A percentile compares a stretch with the other conserved stretches of the same genome.
Evolutionary conservation across 192 early-diverging fungal genomes (phyloP).

Genomic region (Coemansia reversa): DNA sequence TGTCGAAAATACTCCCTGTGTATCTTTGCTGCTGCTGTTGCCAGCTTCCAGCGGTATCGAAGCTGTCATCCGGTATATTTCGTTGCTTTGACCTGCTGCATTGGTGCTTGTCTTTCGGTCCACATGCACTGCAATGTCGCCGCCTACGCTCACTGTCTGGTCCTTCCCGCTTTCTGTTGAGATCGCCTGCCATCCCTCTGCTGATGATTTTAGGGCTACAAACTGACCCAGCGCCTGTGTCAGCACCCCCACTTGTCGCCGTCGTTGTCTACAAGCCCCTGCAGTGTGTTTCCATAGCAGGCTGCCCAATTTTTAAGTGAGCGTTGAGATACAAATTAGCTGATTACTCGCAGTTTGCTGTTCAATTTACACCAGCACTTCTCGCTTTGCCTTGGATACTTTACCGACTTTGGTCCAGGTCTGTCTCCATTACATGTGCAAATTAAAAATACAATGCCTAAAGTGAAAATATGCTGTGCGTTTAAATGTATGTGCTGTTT

Average conservation of each 20-base stretch:
- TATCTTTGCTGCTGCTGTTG: slow-evolving; percentile 22
- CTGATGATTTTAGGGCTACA: slow-evolving; percentile 44
- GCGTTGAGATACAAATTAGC: not conserved
- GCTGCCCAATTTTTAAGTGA: not conserved
- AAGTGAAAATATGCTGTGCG: not conserved
- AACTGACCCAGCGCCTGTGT: slow-evolving; percentile 46
- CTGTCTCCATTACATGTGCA: slow-evolving; percentile 9
- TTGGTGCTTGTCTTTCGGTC: slow-evolving; percentile 6
- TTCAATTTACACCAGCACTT: not conserved
- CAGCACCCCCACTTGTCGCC: slow-evolving; percentile 46
- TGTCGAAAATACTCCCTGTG: slow-evolving; percentile 43
- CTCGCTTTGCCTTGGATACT: slow-evolving; percentile 1
- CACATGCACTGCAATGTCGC: slow-evolving; percentile 45
- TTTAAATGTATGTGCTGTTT: not conserved
- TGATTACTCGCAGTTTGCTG: not conserved
- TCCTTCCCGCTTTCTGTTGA: slow-evolving; percentile 5
- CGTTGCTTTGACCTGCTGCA: slow-evolving; percentile 5
- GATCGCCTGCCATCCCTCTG: slow-evolving; percentile 41
- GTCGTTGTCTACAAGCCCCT: slow-evolving; percentile 28
- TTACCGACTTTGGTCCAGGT: slow-evolving; percentile 46
- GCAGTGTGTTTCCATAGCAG: not conserved
- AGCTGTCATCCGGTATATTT: slow-evolving; percentile 46
- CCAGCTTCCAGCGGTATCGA: slow-evolving; percentile 44
- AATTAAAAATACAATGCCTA: not conserved
- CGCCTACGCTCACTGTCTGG: slow-evolving; percentile 15